These are phyloP conservation scores for Calocera viscosa DNA, from an alignment of 768 basidiomycete genomes.

Conservation along the genomic window DNA sequence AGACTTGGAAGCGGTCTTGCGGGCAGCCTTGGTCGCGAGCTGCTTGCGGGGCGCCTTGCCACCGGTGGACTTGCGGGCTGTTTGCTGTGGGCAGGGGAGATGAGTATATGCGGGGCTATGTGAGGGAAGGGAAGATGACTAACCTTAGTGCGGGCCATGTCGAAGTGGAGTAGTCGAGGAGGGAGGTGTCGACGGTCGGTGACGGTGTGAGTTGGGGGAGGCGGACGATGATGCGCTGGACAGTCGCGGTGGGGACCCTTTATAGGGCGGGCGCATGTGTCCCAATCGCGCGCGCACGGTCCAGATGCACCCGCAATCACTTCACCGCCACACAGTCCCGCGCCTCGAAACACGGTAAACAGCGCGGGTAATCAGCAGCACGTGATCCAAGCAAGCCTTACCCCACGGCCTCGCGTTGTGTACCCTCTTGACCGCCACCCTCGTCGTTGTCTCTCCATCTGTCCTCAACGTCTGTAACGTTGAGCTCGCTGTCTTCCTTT, in stretches of 20 bases:
- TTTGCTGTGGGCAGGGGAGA: conserved; percentile 42
- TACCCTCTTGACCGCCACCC: conserved; percentile 5
- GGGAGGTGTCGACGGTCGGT: conserved; percentile 1
- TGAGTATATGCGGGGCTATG: background rate
- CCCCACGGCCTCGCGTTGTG: background rate
- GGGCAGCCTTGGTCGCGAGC: conserved; percentile 38
- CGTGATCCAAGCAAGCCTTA: background rate
- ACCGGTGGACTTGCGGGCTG: conserved; percentile 75
- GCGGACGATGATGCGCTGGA: conserved; percentile 1
- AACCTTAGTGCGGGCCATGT: conserved; percentile 6
- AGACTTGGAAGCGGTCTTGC: conserved; percentile 28
- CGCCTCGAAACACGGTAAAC: background rate
- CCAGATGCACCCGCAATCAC: conserved; percentile 1
- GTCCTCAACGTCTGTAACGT: background rate
- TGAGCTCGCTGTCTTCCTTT: background rate
- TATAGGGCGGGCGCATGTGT: conserved; percentile 5
- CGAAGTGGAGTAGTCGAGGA: background rate
- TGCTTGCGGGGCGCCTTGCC: conserved; percentile 27
- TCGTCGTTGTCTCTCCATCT: background rate
- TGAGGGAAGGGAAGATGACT: background rate
- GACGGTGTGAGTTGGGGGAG: conserved; percentile 1
- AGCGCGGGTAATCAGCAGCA: conserved; percentile 4
- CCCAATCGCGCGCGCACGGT: background rate
- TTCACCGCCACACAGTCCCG: background rate
- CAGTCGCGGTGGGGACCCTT: background rate